phyloP scores from a whole-genome alignment of 805 yeast species.

The Zygosaccharomyces kombuchaensis region DNA sequence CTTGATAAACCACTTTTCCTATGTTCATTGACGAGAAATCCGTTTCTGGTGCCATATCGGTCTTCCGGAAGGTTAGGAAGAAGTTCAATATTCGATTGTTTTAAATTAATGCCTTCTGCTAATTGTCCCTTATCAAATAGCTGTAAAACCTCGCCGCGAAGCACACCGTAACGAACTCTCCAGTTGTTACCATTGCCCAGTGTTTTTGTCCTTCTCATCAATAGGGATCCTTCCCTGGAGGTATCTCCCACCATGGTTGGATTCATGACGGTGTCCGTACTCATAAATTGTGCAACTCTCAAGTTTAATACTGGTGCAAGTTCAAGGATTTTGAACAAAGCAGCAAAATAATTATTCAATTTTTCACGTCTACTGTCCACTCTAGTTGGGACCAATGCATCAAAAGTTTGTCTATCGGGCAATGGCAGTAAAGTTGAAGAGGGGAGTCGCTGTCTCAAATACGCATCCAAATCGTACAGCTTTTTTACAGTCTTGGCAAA shows the following conservation, averaged over 20 bases:
- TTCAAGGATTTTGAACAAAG: constrained; percentile 53
- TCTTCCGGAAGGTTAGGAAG: constrained; percentile 36
- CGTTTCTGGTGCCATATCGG: constrained; percentile 35
- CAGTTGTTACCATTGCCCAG: constrained; percentile 56
- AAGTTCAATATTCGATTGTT: constrained; percentile 39
- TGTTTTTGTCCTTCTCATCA: constrained; percentile 52
- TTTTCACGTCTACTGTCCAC: constrained; percentile 56
- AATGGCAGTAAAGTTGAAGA: constrained; percentile 47
- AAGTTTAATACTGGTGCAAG: constrained; percentile 50
- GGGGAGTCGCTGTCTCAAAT: constrained; percentile 53
- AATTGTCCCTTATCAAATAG: constrained; percentile 52
- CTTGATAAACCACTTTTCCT: constrained; percentile 38
- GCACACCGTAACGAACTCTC: constrained; percentile 66
- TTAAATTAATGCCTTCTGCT: constrained; percentile 41
- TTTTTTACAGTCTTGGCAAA: constrained; percentile 61
- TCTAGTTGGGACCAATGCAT: constrained; percentile 49
- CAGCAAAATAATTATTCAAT: constrained; percentile 55
- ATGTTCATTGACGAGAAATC: constrained; percentile 38
- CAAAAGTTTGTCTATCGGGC: constrained; percentile 62
- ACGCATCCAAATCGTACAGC: constrained; percentile 56
- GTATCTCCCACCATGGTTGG: constrained; percentile 50
- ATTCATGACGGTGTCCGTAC: constrained; percentile 62
- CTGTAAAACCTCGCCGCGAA: constrained; percentile 55
- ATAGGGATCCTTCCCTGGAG: constrained; percentile 58
- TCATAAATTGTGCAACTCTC: constrained; percentile 58